Evolutionary conservation across 1,284 basidiomycete genomes (phyloP), one percentile per base, ranked within the genome.

Genomic region (Puccinia sorghi): DNA sequence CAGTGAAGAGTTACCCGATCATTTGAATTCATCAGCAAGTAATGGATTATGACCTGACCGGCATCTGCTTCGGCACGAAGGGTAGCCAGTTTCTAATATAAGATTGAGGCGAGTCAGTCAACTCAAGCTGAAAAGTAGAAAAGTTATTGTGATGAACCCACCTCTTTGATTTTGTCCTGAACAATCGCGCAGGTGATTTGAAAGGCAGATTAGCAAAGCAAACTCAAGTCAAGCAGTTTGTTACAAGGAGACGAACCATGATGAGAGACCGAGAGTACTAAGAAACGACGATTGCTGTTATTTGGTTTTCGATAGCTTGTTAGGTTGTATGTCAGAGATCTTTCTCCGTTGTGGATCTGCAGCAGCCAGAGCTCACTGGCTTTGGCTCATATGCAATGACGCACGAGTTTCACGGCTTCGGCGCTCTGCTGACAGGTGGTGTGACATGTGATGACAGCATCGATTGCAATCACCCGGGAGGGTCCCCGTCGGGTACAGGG

Each of bases 31-130:
- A 6, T 22, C 46, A 79, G 59, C 46, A 82, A 57, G 80, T 85
- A 87, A 83, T 95, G 93, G 56, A 93, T 94, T 79, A 93, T 91
- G 52, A 86, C 85, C 80, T 90, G 86, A 59, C 93, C 92, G 77
- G 85, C 85, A 86, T 99, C 96, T 74, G 93, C 94, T 87, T 99
- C 96, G 72, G 86, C 85, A 82, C 94, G 93, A 83, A 98, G 86
- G 79, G 87, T 85, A 83, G 86, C 86, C 83, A 89, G 86, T 84
- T 87, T 86, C 87, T 89, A 81, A 66, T 41, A 41, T 1, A 54
- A 27, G 17, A 20, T 54, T 22, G 37, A 71, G n/a, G 5, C 52
- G n/a, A 70, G 63, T 43, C 39, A 39, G 48, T 25, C 50, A 66
- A 39, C 46, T 52, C 43, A 27, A 56, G 8, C 5, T 3, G 7